Base-by-base conservation (phyloP, 2,329 filamentous ascomycete genomes). In the Phoma herbarum region DNA sequence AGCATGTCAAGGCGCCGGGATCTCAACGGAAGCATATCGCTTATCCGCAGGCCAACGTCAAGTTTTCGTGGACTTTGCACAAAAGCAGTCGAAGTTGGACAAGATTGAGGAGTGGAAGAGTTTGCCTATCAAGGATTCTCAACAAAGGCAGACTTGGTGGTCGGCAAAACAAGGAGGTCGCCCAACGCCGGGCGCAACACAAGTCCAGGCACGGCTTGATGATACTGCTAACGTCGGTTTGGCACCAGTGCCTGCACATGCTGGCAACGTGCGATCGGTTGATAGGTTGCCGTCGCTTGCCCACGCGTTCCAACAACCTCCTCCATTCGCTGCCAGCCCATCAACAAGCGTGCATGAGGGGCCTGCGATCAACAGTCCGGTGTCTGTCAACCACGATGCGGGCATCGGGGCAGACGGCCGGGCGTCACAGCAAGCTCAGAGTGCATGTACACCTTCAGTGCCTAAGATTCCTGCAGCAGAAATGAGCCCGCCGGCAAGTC, bases 31-130 rank as follows among this genome's bases (percentile, higher is more conserved):
- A 14, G 44, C 52, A 20, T 52, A 60, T 11, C 59, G 45, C 29
- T 43, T 64, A 18, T 53, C 56, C 16, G 46, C 63, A 10, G 35
- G 25, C n/a, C 46, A 62, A 44, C 61, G 59, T 7, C 58, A 33
- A 12, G 14, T 23, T 3, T 42, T 67, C 14, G 48, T 45, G 43
- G 57, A 68, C 6, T 29, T 44, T n/a, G 49, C 37, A 2, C 57
- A 62, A 46, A 67, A 61, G 28, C 65, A 68, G 25, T 56, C 65
- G 2, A 70, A 70, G 37, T 57, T 57, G 7, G 39, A 41, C 3
- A 70, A 68, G 42, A 57, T 68, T 11, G 65, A 68, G 31, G 68
- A 69, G 51, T 70, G 68, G 68, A 67, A 57, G 39, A 52, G 25
- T 9, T 42, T 64, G 6, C 65, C 68, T 16, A 29, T 70, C 12